Conservation (phyloP, 108 stramenopile genomes). For the Skeletonema grethae region DNA sequence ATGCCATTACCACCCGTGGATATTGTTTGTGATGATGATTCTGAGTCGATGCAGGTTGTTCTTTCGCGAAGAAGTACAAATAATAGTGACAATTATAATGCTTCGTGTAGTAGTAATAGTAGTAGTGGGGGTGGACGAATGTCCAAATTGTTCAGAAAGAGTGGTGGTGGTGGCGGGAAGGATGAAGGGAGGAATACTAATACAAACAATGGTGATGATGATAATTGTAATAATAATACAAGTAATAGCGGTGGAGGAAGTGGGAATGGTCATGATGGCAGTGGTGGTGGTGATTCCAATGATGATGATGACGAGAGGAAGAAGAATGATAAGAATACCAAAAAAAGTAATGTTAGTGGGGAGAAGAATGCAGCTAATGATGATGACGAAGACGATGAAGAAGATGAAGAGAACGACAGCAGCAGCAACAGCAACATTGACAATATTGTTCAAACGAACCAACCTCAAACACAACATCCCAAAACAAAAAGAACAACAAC, state of each 20-base stretch:
- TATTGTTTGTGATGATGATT: constrained; percentile 3
- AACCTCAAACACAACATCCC: neutral
- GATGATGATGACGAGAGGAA: constrained; percentile 18
- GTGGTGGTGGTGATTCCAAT: constrained; percentile 6
- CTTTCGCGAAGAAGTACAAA: too few relatives aligned
- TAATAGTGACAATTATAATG: too few relatives aligned
- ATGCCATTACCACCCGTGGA: neutral
- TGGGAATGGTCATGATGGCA: neutral
- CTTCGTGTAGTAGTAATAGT: neutral
- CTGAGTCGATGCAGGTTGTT: constrained; percentile 19
- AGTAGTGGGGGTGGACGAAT: neutral
- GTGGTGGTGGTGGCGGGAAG: neutral
- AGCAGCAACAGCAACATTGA: neutral
- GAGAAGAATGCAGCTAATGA: neutral
- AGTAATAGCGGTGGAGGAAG: too few relatives aligned
- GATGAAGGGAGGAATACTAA: neutral
- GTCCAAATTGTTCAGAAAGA: constrained; percentile 10
- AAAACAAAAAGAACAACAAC: neutral
- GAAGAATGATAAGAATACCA: constrained; percentile 3
- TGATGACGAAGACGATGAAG: neutral
- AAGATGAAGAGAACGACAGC: too few relatives aligned
- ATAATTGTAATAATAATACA: too few relatives aligned
- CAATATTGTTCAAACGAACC: neutral
- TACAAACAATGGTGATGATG: too few relatives aligned
- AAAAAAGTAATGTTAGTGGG: neutral